These are phyloP conservation scores for Aspergillus piperis DNA, from an alignment of 2,329 filamentous ascomycete genomes.

Conservation along the genomic window DNA sequence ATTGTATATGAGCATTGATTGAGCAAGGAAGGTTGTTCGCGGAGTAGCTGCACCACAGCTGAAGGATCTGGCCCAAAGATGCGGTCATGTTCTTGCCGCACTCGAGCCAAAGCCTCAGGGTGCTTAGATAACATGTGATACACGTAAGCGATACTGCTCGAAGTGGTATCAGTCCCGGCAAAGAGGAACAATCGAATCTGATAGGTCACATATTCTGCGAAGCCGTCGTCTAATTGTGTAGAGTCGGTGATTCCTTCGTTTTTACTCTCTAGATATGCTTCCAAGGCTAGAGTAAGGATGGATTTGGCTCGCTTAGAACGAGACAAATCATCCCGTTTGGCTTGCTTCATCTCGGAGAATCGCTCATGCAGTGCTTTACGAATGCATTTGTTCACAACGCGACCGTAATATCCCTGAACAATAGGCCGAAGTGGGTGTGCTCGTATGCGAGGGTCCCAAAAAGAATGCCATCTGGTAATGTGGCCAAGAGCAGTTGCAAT, in stretches of 20 bases:
- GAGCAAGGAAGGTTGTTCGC: constrained; percentile 47
- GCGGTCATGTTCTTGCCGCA: constrained; percentile 54
- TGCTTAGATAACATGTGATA: constrained; percentile 40
- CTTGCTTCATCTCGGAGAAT: neutral
- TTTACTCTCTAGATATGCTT: neutral
- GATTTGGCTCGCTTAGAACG: constrained; percentile 2
- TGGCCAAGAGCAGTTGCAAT: constrained; percentile 5
- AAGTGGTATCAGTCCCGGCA: constrained; percentile 34
- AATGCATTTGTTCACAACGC: constrained; percentile 7
- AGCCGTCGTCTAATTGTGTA: neutral
- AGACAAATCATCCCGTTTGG: neutral
- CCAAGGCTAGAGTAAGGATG: constrained; percentile 7
- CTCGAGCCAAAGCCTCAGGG: constrained; percentile 34
- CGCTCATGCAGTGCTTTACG: neutral
- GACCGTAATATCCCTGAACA: neutral
- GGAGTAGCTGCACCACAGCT: constrained; percentile 42
- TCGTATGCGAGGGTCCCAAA: constrained; percentile 2
- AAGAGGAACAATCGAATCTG: constrained; percentile 27
- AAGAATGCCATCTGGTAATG: constrained; percentile 1
- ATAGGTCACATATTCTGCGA: constrained; percentile 1
- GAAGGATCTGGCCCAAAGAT: constrained; percentile 51
- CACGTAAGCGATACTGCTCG: constrained; percentile 33
- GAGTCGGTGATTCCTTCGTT: neutral
- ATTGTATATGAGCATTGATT: constrained; percentile 56
- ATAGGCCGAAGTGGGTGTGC: neutral